These are phyloP conservation scores for Gynostemma pentaphyllum DNA, from an alignment of 306 rosid species.

Conservation along the genomic window DNA sequence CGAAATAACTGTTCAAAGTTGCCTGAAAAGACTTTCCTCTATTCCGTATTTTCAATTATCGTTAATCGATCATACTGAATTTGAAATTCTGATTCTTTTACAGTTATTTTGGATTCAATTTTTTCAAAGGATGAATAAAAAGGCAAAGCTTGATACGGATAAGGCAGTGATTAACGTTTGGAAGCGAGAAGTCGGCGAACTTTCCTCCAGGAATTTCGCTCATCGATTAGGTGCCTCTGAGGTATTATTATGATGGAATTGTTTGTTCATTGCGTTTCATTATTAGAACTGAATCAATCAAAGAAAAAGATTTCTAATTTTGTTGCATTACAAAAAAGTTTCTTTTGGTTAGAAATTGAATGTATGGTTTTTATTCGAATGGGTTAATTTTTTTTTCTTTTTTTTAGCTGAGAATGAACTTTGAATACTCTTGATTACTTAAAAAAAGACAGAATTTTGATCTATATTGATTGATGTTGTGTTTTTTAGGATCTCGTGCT, in stretches of 20 bases:
- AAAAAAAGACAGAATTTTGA: neutral
- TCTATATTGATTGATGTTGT: neutral
- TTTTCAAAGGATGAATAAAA: constrained; percentile 58
- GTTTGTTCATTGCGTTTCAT: neutral
- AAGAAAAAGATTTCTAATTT: neutral
- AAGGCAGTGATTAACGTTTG: constrained; percentile 49
- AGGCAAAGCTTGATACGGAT: constrained; percentile 24
- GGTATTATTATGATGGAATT: constrained; percentile 16
- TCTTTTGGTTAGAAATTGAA: neutral
- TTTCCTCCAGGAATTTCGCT: constrained; percentile 50
- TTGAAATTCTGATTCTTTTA: neutral
- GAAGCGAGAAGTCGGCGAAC: constrained; percentile 63
- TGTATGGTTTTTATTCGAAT: neutral
- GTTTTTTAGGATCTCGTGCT: constrained; percentile 64
- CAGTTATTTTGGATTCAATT: neutral
- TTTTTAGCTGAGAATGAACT: neutral
- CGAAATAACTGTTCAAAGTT: neutral
- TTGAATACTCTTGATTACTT: neutral
- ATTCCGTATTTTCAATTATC: too few relatives aligned
- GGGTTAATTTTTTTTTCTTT: neutral
- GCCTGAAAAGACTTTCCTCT: too few relatives aligned
- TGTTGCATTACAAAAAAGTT: neutral
- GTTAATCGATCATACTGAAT: neutral
- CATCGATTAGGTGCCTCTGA: constrained; percentile 61
- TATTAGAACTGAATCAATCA: neutral